Conservation (phyloP, 1,284 basidiomycete species). For the Paramarasmius palmivorus region DNA sequence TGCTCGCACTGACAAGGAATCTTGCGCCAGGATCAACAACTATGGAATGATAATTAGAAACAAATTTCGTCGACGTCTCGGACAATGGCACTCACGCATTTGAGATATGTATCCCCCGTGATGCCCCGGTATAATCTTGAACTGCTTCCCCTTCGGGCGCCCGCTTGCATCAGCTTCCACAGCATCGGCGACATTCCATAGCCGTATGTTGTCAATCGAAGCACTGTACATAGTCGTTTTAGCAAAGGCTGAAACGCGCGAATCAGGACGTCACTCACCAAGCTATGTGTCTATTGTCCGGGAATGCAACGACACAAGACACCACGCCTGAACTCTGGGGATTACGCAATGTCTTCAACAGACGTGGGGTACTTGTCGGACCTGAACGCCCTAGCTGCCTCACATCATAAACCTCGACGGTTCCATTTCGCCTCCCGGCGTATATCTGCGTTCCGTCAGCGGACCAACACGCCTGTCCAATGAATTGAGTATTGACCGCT, state of each 20-base stretch:
- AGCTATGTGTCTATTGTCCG: conserved; percentile 88
- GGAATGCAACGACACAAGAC: conserved; percentile 87
- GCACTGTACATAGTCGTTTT: conserved; percentile 53
- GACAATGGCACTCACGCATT: conserved; percentile 62
- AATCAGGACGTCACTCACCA: conserved; percentile 56
- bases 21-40: conserved; percentile 85
- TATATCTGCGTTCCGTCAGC: conserved; percentile 87
- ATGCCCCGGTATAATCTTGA: conserved; percentile 96
- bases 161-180: conserved; percentile 63
- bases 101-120: conserved; percentile 92
- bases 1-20: conserved; percentile 90
- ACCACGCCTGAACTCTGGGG: conserved; percentile 90
- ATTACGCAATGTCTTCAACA: conserved; percentile 83
- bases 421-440: conserved; percentile 89
- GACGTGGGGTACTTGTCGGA: conserved; percentile 60
- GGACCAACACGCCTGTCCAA: conserved; percentile 87
- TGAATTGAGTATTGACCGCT: no score
- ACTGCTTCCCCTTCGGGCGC: conserved; percentile 70
- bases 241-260: conserved; percentile 6
- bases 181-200: conserved; percentile 90
- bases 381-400: conserved; percentile 68
- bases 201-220: conserved; percentile 88
- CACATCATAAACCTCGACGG: conserved; percentile 94
- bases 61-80: conserved; percentile 12
- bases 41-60: conserved; percentile 34